Evolutionary conservation across 2,329 filamentous ascomycete species (phyloP).

Genomic region (Arthrobotrys conoides): DNA sequence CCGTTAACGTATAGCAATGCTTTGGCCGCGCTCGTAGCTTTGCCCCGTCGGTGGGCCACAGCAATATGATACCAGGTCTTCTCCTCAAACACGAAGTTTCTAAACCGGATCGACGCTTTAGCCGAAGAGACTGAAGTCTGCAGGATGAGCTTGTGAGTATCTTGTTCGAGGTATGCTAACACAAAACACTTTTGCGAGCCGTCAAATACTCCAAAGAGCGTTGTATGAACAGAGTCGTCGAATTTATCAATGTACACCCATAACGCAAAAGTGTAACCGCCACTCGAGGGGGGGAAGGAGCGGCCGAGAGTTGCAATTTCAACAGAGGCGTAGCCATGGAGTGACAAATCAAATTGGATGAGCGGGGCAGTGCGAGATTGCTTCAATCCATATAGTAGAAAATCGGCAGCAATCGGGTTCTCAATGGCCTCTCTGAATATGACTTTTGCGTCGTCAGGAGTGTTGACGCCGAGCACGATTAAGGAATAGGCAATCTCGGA

Average conservation of each 20-base stretch:
- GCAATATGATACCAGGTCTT: conserved; percentile 93
- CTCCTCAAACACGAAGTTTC: conserved; percentile 81
- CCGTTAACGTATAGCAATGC: conserved; percentile 92
- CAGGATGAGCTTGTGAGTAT: conserved; percentile 92
- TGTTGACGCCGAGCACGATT: conserved; percentile 81
- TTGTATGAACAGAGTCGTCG: conserved; percentile 88
- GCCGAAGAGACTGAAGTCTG: conserved; percentile 92
- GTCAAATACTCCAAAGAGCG: conserved; percentile 95
- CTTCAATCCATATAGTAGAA: conserved; percentile 80
- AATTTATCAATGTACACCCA: conserved; percentile 93
- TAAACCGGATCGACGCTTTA: conserved; percentile 93
- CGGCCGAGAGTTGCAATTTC: conserved; percentile 89
- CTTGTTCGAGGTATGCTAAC: conserved; percentile 91
- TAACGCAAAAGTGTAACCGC: conserved; percentile 89
- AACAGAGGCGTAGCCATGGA: conserved; percentile 88
- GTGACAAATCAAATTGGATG: conserved; percentile 92
- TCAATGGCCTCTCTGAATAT: conserved; percentile 75
- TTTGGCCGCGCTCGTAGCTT: conserved; percentile 81
- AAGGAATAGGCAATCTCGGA: conserved; percentile 78
- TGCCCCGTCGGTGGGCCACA: conserved; percentile 84
- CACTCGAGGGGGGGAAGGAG: conserved; percentile 83
- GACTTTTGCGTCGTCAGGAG: conserved; percentile 85
- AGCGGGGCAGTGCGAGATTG: conserved; percentile 83
- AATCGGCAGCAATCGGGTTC: conserved; percentile 74
- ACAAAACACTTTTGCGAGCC: conserved; percentile 92